Conservation (phyloP, 2,329 filamentous ascomycete genomes). For the Aciculosporium take region DNA sequence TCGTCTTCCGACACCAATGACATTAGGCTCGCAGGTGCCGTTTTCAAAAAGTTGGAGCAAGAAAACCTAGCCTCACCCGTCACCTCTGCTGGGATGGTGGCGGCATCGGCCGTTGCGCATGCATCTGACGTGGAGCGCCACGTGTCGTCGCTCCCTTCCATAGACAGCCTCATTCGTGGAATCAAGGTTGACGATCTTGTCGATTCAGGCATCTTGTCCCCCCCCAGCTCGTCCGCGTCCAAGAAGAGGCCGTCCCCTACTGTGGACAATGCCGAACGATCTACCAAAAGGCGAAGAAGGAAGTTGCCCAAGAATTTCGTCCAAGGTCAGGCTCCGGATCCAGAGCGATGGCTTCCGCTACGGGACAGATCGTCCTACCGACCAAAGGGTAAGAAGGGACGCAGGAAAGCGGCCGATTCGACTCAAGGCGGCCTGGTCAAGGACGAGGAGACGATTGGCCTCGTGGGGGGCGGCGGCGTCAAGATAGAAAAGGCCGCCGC, state of each 20-base stretch:
- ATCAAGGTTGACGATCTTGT: conserved; percentile 51
- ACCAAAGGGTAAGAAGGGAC: conserved; percentile 84
- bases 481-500: conserved; percentile 46
- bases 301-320: conserved; percentile 62
- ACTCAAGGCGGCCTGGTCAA: conserved; percentile 77
- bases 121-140: conserved; percentile 40
- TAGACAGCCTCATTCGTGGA: conserved; percentile 45
- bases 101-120: conserved; percentile 55
- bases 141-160: conserved; percentile 42
- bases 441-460: conserved; percentile 54
- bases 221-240: conserved; percentile 19
- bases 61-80: conserved; percentile 53
- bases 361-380: conserved; percentile 78
- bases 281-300: conserved; percentile 42
- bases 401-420: conserved; percentile 61
- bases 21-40: conserved; percentile 54
- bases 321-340: conserved; percentile 65
- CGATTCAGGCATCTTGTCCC: conserved; percentile 44
- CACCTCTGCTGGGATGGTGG: conserved; percentile 71
- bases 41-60: conserved; percentile 59
- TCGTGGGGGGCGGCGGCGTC: conserved; percentile 49
- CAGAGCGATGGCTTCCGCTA: conserved; percentile 85
- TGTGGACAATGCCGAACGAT: conserved; percentile 23
- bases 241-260: conserved; percentile 35
- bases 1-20: conserved; percentile 58